A percentile compares a stretch with the other conserved stretches of the same genome.
phyloP scores from a whole-genome alignment of 2,329 filamentous ascomycete species.

The Neonectria ditissima region DNA sequence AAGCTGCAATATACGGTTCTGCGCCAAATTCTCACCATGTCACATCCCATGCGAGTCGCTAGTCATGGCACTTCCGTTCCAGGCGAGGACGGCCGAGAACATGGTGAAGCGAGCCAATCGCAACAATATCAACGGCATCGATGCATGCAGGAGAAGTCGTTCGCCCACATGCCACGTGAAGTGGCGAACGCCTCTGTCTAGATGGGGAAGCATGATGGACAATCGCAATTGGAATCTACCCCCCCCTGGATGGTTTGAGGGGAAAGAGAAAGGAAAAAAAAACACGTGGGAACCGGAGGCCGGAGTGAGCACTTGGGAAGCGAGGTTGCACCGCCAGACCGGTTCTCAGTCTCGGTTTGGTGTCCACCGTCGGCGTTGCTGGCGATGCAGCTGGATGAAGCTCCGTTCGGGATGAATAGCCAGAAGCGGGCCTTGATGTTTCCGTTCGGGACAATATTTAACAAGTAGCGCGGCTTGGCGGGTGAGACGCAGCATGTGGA shows the following conservation, averaged over 20 bases:
- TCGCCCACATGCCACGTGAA: slow-evolving; percentile 5
- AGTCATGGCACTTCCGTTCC: no score
- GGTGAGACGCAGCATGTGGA: neutral
- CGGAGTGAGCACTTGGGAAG: slow-evolving; percentile 15
- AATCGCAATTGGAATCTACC: slow-evolving; percentile 4
- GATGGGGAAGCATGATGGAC: slow-evolving; percentile 13
- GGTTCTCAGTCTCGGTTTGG: slow-evolving; percentile 1
- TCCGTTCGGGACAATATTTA: slow-evolving; percentile 7
- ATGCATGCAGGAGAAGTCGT: slow-evolving; percentile 6
- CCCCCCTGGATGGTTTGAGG: no score
- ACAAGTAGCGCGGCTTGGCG: neutral
- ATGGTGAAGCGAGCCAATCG: neutral
- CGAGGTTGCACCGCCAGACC: slow-evolving; percentile 2
- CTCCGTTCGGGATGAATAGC: slow-evolving; percentile 5
- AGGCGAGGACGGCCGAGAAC: neutral
- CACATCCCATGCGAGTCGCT: neutral
- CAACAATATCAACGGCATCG: neutral
- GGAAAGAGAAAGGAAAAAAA: no score
- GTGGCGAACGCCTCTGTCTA: neutral
- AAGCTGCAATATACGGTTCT: no score
- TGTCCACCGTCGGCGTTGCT: slow-evolving; percentile 4
- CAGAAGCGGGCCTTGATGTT: neutral
- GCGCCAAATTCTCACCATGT: neutral
- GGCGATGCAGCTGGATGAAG: slow-evolving; percentile 1
- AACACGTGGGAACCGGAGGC: slow-evolving; percentile 2